Evolutionary conservation across 768 basidiomycete species (phyloP).

Genomic region (Boletellus ananiceps): DNA sequence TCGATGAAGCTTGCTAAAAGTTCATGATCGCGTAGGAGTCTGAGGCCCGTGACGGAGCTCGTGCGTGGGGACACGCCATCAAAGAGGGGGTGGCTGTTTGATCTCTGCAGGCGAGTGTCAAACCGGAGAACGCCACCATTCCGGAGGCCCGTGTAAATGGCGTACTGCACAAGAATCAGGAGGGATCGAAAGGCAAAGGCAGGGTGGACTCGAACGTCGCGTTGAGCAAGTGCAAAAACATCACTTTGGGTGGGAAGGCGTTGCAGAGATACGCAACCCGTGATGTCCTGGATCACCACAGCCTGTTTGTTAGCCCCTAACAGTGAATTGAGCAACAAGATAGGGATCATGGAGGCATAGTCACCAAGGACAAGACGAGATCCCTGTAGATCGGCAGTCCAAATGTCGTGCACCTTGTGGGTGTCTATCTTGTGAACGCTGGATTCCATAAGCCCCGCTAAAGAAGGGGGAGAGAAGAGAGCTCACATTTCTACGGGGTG

Average conservation of each 20-base stretch:
- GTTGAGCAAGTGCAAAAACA: slow-evolving; percentile 56
- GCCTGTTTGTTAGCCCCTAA: slow-evolving; percentile 53
- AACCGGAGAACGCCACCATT: slow-evolving; percentile 56
- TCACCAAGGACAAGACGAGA: slow-evolving; percentile 52
- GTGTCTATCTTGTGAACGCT: slow-evolving; percentile 31
- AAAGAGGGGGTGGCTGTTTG: slow-evolving; percentile 39
- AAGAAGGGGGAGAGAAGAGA: neutral
- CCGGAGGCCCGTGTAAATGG: slow-evolving; percentile 55
- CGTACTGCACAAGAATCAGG: slow-evolving; percentile 32
- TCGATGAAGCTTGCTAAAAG: slow-evolving; percentile 56
- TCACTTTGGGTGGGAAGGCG: slow-evolving; percentile 54
- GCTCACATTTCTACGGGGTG: slow-evolving; percentile 38
- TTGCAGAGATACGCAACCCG: slow-evolving; percentile 32
- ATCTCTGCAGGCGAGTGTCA: slow-evolving; percentile 46
- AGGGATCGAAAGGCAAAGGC: neutral
- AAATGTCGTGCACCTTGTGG: slow-evolving; percentile 49
- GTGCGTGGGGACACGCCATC: slow-evolving; percentile 29
- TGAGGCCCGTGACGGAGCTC: slow-evolving; percentile 53
- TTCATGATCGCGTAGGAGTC: slow-evolving; percentile 44
- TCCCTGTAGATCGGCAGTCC: slow-evolving; percentile 48
- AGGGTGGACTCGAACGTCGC: slow-evolving; percentile 35
- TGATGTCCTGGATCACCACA: slow-evolving; percentile 49
- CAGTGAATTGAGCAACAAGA: neutral
- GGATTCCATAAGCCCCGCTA: neutral
- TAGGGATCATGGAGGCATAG: neutral